Base-by-base conservation (phyloP, 2,329 filamentous ascomycete genomes). In the Stachybotrys elegans region DNA sequence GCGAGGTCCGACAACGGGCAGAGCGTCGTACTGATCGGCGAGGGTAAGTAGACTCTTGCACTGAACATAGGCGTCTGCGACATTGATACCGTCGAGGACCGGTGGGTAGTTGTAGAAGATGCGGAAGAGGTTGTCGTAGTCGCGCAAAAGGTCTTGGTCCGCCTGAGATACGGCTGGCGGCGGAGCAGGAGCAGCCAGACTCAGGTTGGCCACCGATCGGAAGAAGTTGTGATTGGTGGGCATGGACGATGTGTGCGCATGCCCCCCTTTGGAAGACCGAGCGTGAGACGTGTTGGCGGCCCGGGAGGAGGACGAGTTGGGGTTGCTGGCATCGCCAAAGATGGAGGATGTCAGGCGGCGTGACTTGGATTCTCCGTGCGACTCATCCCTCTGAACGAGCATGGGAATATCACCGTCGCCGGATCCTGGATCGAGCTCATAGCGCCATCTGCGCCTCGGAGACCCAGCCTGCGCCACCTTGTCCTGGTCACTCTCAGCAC, bases 101-200 rank as follows among this genome's bases (percentile, higher is more conserved):
- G 92, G 92, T 0, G 89, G 72, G 62, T 94, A 88, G 64, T 96
- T 95, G 74, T 97, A 97, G 72, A 96, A 95, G 49, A 93, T 86
- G 56, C 91, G 87, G 63, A 97, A 94, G 19, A 97, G 76, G 62
- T 96, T 96, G 62, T 95, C 90, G 65, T 97, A 96, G 68, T 96
- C 88, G 54, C 88, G 87, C 38, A 96, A 75, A 19, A 90, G 77
- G 51, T 94, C 88, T 56, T 88, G 72, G 43, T 88, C 80, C 38
- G 79, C 75, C 46, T 79, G 76, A 13, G 75, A 78, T 14, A 78
- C 66, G 20, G 74, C 4, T 63, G 60, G 5, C 58, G 65, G 47
- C 66, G 73, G 47, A 76, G 51, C 70, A 84, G 53, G 49, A 17
- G 50, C 56, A 7, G 70, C 59, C 6, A 81, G 63, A 17, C 76